Percentiles rank a stretch among this genome's conserved stretches.
These are phyloP conservation scores for Colletotrichum liriopes DNA, from an alignment of 2,329 filamentous ascomycete genomes.

Conservation along the genomic window DNA sequence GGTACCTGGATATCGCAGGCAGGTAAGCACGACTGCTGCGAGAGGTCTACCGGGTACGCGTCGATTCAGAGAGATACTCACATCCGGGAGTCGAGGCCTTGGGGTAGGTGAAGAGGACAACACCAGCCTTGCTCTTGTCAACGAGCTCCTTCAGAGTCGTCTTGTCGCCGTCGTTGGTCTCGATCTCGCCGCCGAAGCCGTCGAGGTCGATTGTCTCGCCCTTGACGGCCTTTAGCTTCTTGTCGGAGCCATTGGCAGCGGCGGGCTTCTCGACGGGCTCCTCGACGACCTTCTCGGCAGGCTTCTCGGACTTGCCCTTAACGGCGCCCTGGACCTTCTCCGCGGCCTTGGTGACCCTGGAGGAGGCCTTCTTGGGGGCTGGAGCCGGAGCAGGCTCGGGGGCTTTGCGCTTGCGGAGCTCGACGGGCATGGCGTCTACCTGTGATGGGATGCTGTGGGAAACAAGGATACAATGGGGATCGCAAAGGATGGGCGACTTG, in stretches of 20 bases:
- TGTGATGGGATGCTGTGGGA: constrained; percentile 9
- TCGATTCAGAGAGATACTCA: constrained; percentile 65
- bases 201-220: constrained; percentile 72
- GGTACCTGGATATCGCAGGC: constrained; percentile 75
- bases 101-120: constrained; percentile 96
- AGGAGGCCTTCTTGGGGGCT: constrained; percentile 61
- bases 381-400: constrained; percentile 62
- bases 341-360: constrained; percentile 56
- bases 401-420: constrained; percentile 75
- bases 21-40: constrained; percentile 12
- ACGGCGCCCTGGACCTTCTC: constrained; percentile 55
- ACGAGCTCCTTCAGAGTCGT: constrained; percentile 86
- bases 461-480: constrained; percentile 25
- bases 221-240: constrained; percentile 62
- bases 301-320: constrained; percentile 47
- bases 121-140: constrained; percentile 85
- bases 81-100: constrained; percentile 95
- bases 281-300: constrained; percentile 50
- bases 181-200: constrained; percentile 79
- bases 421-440: constrained; percentile 65
- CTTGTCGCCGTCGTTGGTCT: constrained; percentile 87
- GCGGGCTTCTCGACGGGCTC: constrained; percentile 51
- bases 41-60: neutral
- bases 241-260: constrained; percentile 53
- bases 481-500: constrained; percentile 31